Base-by-base conservation (phyloP, 108 stramenopile species). In the Parmales sp. region DNA sequence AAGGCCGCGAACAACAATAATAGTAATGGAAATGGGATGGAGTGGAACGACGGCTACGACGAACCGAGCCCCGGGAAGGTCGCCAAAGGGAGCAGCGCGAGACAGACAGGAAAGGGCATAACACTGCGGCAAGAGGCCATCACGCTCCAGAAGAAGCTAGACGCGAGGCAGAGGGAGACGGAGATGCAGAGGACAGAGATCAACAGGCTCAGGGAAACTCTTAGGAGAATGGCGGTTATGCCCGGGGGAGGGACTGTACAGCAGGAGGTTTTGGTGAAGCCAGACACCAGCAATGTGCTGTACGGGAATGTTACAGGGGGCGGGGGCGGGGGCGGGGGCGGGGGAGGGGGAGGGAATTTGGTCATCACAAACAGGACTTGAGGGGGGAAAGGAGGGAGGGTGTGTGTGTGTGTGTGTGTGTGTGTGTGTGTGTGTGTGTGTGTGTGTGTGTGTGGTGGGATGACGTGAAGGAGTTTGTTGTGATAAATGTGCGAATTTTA, bases 161-260 rank as follows among this genome's bases (percentile, higher is more conserved):
- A 60, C 31, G n/a, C 29, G 54, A 28, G 54, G 11, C 13, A 11
- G 8, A 11, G 54, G 11, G 54, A 60, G 31, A 60, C 20, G 26
- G 54, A 60, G 54, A 60, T 60, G 54, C 54, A 60, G 54, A 60
- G 49, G 49, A 16, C 5, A 13, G 49, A 50, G 46, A 48, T 48
- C 46, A 48, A n/a, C 46, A 48, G 23, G 46, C 19, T 48, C 22
- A 48, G 46, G 13, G 46, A 48, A n/a, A n/a, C 19, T 0, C 46
- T 48, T n/a, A n/a, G 19, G 46, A 48, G 23, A 23, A 3, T 48
- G 16, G 16, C 22, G 8, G 22, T 48, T 13, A 23, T 23, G 46
- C 46, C 46, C 5, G n/a, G n/a, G n/a, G n/a, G n/a, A n/a, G n/a
- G n/a, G n/a, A 48, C 46, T 3, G 23, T 23, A 23, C 46, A 48